phyloP scores from a whole-genome alignment of 805 yeast species.

The Wickerhamiella slavikovae region DNA sequence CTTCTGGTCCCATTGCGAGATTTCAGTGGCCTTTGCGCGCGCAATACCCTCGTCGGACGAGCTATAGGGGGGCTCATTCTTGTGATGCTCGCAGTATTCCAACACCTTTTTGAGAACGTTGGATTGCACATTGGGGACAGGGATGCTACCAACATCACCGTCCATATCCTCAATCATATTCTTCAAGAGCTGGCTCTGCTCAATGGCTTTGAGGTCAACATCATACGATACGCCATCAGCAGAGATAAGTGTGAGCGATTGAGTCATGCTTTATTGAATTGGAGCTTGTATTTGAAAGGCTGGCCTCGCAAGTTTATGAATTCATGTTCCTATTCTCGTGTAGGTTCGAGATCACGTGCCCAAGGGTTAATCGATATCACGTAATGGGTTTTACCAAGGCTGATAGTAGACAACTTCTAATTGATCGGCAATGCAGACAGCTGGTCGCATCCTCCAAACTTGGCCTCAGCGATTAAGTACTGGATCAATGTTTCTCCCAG shows the following conservation, averaged over 20 bases:
- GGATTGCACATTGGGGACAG: conserved; percentile 59
- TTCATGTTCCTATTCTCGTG: too few species aligned
- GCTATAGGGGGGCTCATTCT: conserved; percentile 42
- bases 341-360: too few species aligned
- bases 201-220: conserved; percentile 43
- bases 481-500: too few species aligned
- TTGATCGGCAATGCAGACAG: too few species aligned
- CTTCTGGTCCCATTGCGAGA: conserved; percentile 89
- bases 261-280: too few species aligned
- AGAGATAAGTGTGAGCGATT: conserved; percentile 7
- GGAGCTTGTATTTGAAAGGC: too few species aligned
- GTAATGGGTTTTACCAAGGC: too few species aligned
- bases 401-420: too few species aligned
- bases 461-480: too few species aligned
- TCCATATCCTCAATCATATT: conserved; percentile 61
- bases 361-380: too few species aligned
- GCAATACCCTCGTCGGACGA: conserved; percentile 35
- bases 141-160: conserved; percentile 52
- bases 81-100: conserved; percentile 93
- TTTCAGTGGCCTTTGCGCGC: conserved; percentile 68
- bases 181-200: conserved; percentile 64
- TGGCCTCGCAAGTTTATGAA: too few species aligned
- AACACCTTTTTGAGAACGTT: conserved; percentile 67
- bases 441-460: too few species aligned
- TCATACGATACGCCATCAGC: conserved; percentile 12